Evolutionary conservation across 2,329 filamentous ascomycete genomes (phyloP).

Genomic region (Monosporascus sp.): DNA sequence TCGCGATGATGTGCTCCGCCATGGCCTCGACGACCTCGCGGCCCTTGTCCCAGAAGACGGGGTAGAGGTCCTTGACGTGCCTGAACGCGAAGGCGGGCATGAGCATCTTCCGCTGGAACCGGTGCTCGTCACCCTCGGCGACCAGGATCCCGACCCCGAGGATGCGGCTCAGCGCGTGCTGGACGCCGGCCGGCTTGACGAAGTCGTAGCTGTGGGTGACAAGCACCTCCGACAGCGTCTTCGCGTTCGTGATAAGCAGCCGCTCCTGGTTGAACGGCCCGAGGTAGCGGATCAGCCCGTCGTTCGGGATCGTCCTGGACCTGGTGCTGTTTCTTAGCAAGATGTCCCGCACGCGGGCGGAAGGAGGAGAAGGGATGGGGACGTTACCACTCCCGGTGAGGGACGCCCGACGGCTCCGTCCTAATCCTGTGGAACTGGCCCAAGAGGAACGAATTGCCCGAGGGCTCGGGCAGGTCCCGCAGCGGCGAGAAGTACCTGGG

Average conservation of each 20-base stretch:
- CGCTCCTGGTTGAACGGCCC: conserved; percentile 31
- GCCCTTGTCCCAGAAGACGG: conserved; percentile 56
- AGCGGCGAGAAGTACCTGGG: conserved; percentile 47
- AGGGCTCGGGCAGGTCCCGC: conserved; percentile 41
- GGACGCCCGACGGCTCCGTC: conserved; percentile 35
- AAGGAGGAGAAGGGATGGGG: background rate
- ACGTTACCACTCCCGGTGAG: conserved; percentile 44
- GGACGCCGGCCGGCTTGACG: conserved; percentile 52
- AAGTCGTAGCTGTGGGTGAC: conserved; percentile 67
- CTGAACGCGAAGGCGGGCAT: conserved; percentile 15
- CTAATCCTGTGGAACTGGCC: conserved; percentile 43
- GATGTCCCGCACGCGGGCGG: background rate
- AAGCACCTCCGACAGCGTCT: conserved; percentile 65
- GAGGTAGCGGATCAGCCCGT: conserved; percentile 65
- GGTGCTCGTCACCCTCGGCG: conserved; percentile 59
- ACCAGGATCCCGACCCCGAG: conserved; percentile 70
- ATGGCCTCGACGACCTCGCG: conserved; percentile 62
- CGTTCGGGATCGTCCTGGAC: conserved; percentile 57
- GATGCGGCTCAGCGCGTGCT: conserved; percentile 53
- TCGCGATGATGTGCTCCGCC: conserved; percentile 39
- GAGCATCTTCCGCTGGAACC: conserved; percentile 14
- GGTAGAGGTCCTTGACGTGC: conserved; percentile 14
- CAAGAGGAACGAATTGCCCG: conserved; percentile 37
- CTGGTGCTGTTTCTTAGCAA: conserved; percentile 30
- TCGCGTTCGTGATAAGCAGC: conserved; percentile 47